A percentile compares a stretch with the other conserved stretches of the same genome.
Evolutionary conservation across 805 yeast genomes (phyloP).

Genomic region (Metschnikowia continentalis): DNA sequence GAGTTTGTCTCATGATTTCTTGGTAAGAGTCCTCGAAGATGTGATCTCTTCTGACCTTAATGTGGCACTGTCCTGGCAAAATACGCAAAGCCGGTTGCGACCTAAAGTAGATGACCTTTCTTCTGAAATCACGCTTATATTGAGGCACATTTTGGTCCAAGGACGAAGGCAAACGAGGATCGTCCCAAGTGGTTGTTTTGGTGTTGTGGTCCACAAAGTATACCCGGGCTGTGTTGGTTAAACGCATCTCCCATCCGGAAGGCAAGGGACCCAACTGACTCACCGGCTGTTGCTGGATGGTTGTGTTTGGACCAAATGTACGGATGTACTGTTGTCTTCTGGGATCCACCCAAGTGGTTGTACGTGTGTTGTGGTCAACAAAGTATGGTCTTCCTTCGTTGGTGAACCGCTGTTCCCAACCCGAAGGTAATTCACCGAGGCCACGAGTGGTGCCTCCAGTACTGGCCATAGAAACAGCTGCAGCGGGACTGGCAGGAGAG

Average conservation of each 20-base stretch:
- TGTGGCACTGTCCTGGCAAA: slow-evolving; percentile 97
- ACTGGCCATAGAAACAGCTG: slow-evolving; percentile 65
- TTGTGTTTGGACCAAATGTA: slow-evolving; percentile 85
- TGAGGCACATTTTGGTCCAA: slow-evolving; percentile 98
- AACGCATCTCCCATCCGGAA: slow-evolving; percentile 99
- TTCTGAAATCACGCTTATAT: slow-evolving; percentile 96
- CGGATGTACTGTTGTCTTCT: slow-evolving; percentile 97
- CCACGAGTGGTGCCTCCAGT: slow-evolving; percentile 93
- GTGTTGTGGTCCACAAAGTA: slow-evolving; percentile 99
- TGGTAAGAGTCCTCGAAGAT: slow-evolving; percentile 97
- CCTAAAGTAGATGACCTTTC: slow-evolving; percentile 95
- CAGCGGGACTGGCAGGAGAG: slow-evolving; percentile 58
- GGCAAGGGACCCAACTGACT: slow-evolving; percentile 97
- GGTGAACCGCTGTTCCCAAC: slow-evolving; percentile 98
- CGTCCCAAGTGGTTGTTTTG: slow-evolving; percentile 99
- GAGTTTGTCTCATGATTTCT: slow-evolving; percentile 98
- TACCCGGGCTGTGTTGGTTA: slow-evolving; percentile 97
- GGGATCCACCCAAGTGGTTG: slow-evolving; percentile 99
- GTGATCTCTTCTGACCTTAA: slow-evolving; percentile 94
- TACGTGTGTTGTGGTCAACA: slow-evolving; percentile 98
- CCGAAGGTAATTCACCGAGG: slow-evolving; percentile 93
- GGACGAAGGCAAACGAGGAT: slow-evolving; percentile 95
- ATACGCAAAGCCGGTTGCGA: slow-evolving; percentile 97
- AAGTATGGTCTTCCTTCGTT: slow-evolving; percentile 98
- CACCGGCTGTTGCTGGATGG: slow-evolving; percentile 96